Base-by-base conservation (phyloP, 495 filamentous ascomycete genomes). In the Talaromyces borbonicus region DNA sequence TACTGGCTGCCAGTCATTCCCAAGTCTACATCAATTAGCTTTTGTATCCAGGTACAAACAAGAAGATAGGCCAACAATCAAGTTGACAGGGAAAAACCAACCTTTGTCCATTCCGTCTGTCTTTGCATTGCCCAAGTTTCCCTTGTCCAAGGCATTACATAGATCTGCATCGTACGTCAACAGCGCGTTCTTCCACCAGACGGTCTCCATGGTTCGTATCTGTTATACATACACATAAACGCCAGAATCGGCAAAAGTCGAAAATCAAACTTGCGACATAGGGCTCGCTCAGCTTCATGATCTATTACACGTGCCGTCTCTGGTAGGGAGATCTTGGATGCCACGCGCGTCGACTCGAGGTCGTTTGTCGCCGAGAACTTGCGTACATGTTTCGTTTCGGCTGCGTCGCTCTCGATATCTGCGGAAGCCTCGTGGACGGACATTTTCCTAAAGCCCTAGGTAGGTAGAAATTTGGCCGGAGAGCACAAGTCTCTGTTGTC, bases 121-220 rank as follows among this genome's bases (percentile, higher is more conserved):
- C 58, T 87, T 75, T 9, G 83, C 83, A 55, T 87, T 87, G 43
- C 78, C 74, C 24, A 84, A 52, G 50, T 84, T 84, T 8, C 74
- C 75, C 49, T 83, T 83, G 54, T 83, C 80, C n/a, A 84, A 66
- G 15, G 68, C 67, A 55, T 80, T 81, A 61, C 80, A 79, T 24
- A 80, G 62, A 52, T 81, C 62, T 62, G 48, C 8, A 7, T 8
- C 29, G 11, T 32, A 2, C 35, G 15, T 4, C n/a, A n/a, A n/a
- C n/a, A n/a, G n/a, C n/a, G n/a, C n/a, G n/a, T n/a, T n/a, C n/a
- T n/a, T n/a, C n/a, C n/a, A n/a, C n/a, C n/a, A n/a, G n/a, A n/a
- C n/a, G n/a, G n/a, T n/a, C n/a, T n/a, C n/a, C n/a, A n/a, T n/a
- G n/a, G n/a, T n/a, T n/a, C n/a, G n/a, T n/a, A n/a, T n/a, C n/a